Conservation (phyloP, 495 filamentous ascomycete species). For the Penicillium bialowiezense region DNA sequence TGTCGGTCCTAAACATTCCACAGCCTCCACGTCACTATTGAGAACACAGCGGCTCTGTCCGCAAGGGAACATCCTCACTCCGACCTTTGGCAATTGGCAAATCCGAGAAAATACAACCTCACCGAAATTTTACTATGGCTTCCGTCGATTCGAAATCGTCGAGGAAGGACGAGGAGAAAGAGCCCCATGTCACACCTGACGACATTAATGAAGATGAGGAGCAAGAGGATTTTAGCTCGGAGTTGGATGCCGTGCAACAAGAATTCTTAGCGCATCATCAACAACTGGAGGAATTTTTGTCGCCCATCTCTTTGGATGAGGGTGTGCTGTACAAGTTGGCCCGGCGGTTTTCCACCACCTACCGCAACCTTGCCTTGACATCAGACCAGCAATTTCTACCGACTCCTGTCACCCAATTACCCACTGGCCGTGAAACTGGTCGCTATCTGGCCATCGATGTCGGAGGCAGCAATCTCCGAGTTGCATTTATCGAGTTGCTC, state of each 20-base stretch:
- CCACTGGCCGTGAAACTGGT: constrained; percentile 60
- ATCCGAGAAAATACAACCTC: background rate
- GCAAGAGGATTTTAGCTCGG: constrained; percentile 31
- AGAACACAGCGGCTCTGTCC: constrained; percentile 14
- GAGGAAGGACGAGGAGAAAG: constrained; percentile 35
- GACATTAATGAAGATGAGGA: constrained; percentile 41
- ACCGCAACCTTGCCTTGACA: constrained; percentile 58
- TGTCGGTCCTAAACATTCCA: constrained; percentile 15
- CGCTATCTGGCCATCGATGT: constrained; percentile 78
- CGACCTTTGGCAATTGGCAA: background rate
- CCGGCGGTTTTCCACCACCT: constrained; percentile 58
- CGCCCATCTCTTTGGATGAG: constrained; percentile 39
- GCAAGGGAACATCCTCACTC: constrained; percentile 1
- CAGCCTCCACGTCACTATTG: constrained; percentile 16
- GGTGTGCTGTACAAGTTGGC: constrained; percentile 57
- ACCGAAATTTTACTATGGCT: constrained; percentile 22
- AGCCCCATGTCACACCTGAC: constrained; percentile 34
- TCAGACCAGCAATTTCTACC: constrained; percentile 73
- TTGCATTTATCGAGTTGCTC: constrained; percentile 71
- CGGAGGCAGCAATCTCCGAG: constrained; percentile 76
- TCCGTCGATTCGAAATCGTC: constrained; percentile 26
- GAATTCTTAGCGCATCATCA: constrained; percentile 32
- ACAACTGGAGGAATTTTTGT: constrained; percentile 38
- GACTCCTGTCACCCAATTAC: constrained; percentile 73
- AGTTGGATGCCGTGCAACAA: constrained; percentile 30